Percentiles rank a stretch among this genome's conserved stretches.
Conservation (phyloP, 2,329 filamentous ascomycete genomes). For the Exophiala dermatitidis region DNA sequence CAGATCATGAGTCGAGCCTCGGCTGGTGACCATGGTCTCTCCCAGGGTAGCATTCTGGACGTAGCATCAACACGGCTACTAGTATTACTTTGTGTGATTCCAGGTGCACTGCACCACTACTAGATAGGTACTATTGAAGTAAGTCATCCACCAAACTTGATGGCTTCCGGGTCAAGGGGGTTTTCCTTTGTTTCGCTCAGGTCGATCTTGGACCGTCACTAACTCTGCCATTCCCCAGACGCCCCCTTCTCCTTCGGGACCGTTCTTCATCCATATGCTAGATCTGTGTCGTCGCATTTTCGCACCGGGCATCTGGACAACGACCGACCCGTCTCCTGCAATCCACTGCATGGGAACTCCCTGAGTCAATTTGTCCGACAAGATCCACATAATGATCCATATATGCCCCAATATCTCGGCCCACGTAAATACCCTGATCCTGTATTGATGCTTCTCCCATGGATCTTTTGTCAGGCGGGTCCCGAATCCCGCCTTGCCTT, state of each 20-base stretch:
- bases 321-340: conserved; percentile 6
- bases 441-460: conserved; percentile 18
- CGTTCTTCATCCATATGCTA: conserved; percentile 8
- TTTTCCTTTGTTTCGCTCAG: neutral
- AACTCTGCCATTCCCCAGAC: conserved; percentile 11
- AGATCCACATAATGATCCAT: conserved; percentile 59
- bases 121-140: too few relatives aligned
- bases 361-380: conserved; percentile 19
- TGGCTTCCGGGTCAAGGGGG: too few relatives aligned
- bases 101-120: too few relatives aligned
- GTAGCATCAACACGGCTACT: too few relatives aligned
- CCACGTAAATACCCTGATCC: conserved; percentile 68
- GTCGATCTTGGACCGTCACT: neutral
- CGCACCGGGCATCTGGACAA: conserved; percentile 22
- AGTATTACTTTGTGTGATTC: too few relatives aligned
- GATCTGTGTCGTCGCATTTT: neutral
- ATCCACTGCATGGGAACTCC: conserved; percentile 20
- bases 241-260: conserved; percentile 8
- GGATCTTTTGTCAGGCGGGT: conserved; percentile 36
- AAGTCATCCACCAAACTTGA: too few relatives aligned
- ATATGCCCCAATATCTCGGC: conserved; percentile 64
- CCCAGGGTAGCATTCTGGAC: too few relatives aligned
- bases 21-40: too few relatives aligned
- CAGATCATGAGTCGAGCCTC: too few relatives aligned
- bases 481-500: conserved; percentile 41